A percentile compares a stretch with the other conserved stretches of the same genome.
Evolutionary conservation across 139 green algal species (phyloP).

Genomic region (Mesotaenium endlicherianum): DNA sequence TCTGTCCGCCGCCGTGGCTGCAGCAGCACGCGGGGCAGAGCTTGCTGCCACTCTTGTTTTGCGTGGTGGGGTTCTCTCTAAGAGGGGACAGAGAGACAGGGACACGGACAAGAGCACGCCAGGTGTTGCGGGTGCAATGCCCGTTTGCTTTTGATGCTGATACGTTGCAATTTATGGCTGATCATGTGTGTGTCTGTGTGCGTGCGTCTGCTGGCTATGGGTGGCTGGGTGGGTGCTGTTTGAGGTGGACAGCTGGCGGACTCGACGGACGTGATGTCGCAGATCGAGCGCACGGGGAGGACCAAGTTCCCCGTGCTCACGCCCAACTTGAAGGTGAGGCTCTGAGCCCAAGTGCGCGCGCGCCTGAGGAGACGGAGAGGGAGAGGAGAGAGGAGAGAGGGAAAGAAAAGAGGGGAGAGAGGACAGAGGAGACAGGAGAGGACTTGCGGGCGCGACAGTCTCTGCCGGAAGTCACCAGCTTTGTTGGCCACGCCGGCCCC

Average conservation of each 20-base stretch:
- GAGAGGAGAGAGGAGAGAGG: background rate
- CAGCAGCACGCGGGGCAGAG: too few relatives aligned
- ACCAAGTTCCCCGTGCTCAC: slow-evolving; percentile 64
- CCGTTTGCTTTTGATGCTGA: too few relatives aligned
- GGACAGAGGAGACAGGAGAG: background rate
- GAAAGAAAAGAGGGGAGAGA: background rate
- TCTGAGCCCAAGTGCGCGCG: background rate
- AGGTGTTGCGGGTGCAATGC: too few relatives aligned
- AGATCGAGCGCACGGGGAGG: slow-evolving; percentile 49
- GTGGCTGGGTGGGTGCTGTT: too few relatives aligned
- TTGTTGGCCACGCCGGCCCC: background rate
- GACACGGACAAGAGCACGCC: too few relatives aligned
- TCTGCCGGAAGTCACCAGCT: background rate
- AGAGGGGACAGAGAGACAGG: too few relatives aligned
- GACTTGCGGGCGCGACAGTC: background rate
- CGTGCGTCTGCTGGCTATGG: too few relatives aligned
- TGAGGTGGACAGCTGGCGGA: slow-evolving; percentile 91
- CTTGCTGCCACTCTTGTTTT: too few relatives aligned
- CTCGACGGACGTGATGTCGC: slow-evolving; percentile 67
- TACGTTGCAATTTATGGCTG: too few relatives aligned
- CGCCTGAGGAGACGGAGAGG: background rate
- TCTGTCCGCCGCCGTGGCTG: too few relatives aligned
- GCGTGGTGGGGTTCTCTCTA: too few relatives aligned
- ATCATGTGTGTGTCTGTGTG: too few relatives aligned
- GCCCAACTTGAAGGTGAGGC: slow-evolving; percentile 76